phyloP scores from a whole-genome alignment of 2,329 filamentous ascomycete species.

The Xylariaceae sp. region DNA sequence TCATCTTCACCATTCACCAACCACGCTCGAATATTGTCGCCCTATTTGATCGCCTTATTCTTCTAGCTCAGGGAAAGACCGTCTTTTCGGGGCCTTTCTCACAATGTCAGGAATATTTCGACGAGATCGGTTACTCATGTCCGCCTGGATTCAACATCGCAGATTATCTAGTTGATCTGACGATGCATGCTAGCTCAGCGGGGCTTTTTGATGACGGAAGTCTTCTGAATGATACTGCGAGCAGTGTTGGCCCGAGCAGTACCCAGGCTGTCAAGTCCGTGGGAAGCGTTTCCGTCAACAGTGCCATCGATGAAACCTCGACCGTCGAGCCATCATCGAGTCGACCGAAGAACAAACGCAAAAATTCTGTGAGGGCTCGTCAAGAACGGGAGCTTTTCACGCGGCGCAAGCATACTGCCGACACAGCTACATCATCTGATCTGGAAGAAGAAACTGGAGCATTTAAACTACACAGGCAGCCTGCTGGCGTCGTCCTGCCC shows the following conservation, averaged over 20 bases:
- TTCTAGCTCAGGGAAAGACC: conserved; percentile 80
- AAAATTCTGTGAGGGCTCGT: conserved; percentile 74
- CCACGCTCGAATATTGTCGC: conserved; percentile 97
- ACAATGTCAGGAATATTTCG: conserved; percentile 87
- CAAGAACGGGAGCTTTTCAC: conserved; percentile 91
- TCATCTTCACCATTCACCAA: conserved; percentile 98
- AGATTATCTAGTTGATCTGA: conserved; percentile 93
- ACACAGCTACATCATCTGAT: conserved; percentile 59
- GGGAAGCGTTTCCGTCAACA: conserved; percentile 73
- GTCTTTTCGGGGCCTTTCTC: conserved; percentile 92
- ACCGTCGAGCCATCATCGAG: conserved; percentile 52
- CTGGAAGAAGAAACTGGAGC: conserved; percentile 47
- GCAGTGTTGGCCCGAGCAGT: conserved; percentile 71
- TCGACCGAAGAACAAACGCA: conserved; percentile 64
- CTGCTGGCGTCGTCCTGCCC: conserved; percentile 41
- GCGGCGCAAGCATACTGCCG: conserved; percentile 61
- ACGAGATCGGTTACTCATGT: conserved; percentile 84
- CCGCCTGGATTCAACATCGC: conserved; percentile 98
- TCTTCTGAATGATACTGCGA: conserved; percentile 51
- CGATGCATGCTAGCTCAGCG: conserved; percentile 80
- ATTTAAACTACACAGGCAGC: conserved; percentile 48
- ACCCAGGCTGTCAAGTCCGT: conserved; percentile 86
- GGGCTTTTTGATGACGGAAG: conserved; percentile 55
- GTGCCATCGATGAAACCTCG: conserved; percentile 62
- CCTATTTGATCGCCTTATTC: conserved; percentile 87